A percentile compares a stretch with the other conserved stretches of the same genome.
These are phyloP conservation scores for Protomyces pachydermus DNA, from an alignment of 1,139 yeast species.

Conservation along the genomic window DNA sequence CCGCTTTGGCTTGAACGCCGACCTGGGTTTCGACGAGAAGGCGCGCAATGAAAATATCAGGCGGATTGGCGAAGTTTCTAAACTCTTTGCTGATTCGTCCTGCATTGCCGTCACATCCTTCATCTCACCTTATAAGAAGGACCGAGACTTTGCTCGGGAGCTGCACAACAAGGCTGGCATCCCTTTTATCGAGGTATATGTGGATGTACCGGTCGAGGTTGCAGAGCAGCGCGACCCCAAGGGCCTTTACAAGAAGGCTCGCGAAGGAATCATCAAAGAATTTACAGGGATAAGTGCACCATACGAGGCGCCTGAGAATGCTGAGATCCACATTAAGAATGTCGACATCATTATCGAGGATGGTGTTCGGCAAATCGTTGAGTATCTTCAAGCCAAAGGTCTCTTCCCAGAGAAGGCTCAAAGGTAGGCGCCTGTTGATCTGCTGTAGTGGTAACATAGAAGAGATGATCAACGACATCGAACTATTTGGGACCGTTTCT, in stretches of 20 bases:
- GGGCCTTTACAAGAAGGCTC: constrained; percentile 92
- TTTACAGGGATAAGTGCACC: constrained; percentile 96
- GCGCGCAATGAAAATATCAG: constrained; percentile 93
- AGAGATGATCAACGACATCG: too few species aligned
- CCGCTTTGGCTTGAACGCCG: constrained; percentile 90
- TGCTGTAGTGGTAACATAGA: too few species aligned
- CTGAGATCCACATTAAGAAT: constrained; percentile 78
- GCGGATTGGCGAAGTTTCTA: constrained; percentile 89
- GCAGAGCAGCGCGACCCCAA: constrained; percentile 97
- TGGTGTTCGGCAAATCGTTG: constrained; percentile 66
- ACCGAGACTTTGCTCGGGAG: constrained; percentile 78
- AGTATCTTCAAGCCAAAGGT: constrained; percentile 55
- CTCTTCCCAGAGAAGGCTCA: constrained; percentile 1
- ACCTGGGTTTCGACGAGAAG: constrained; percentile 82
- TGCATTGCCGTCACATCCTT: constrained; percentile 80
- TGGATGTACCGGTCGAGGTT: constrained; percentile 86
- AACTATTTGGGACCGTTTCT: too few species aligned
- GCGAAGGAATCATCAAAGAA: constrained; percentile 80
- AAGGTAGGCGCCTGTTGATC: not conserved
- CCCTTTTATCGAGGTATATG: constrained; percentile 83
- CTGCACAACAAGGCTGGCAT: constrained; percentile 68
- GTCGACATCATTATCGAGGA: constrained; percentile 70
- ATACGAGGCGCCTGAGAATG: constrained; percentile 79
- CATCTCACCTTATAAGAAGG: constrained; percentile 82
- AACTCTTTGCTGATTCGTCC: constrained; percentile 85